Conservation (phyloP, 2,329 filamentous ascomycete species). For the Aotearoamyces nothofagi region DNA sequence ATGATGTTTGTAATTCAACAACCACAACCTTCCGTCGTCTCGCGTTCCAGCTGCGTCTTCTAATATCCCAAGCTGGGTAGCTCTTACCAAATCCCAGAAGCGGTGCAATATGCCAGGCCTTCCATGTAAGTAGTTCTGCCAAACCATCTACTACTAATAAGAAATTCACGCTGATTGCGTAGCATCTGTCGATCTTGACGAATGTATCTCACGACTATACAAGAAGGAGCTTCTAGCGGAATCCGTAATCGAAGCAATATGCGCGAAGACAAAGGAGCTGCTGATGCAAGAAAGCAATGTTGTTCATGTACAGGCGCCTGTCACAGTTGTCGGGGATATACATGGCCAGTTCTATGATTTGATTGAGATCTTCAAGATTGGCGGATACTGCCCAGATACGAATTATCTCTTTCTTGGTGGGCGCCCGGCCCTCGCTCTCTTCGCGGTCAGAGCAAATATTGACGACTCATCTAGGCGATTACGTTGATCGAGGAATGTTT, state of each 20-base stretch:
- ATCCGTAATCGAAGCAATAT: slow-evolving; percentile 97
- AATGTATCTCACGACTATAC: slow-evolving; percentile 94
- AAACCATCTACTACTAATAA: no score
- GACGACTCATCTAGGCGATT: slow-evolving; percentile 57
- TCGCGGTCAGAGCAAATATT: no score
- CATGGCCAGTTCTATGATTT: slow-evolving; percentile 98
- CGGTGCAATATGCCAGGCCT: slow-evolving; percentile 36
- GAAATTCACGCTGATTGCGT: slow-evolving; percentile 4
- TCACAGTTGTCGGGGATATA: slow-evolving; percentile 96
- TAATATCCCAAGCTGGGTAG: slow-evolving; percentile 11
- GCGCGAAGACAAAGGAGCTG: slow-evolving; percentile 96
- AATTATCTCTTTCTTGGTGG: slow-evolving; percentile 94
- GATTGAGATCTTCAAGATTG: slow-evolving; percentile 98
- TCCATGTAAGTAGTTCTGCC: no score
- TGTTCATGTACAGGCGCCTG: slow-evolving; percentile 86
- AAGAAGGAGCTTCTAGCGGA: slow-evolving; percentile 94
- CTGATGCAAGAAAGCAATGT: slow-evolving; percentile 99
- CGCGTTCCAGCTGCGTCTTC: slow-evolving; percentile 11
- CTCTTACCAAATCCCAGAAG: slow-evolving; percentile 8
- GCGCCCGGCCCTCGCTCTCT: no score
- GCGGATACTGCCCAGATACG: slow-evolving; percentile 91
- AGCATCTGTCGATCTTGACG: slow-evolving; percentile 96
- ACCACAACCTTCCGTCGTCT: slow-evolving; percentile 12
- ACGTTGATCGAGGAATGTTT: slow-evolving; percentile 96
- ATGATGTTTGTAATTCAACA: slow-evolving; percentile 19